phyloP scores from a whole-genome alignment of 306 rosid species.

The Castanopsis chinensis region DNA sequence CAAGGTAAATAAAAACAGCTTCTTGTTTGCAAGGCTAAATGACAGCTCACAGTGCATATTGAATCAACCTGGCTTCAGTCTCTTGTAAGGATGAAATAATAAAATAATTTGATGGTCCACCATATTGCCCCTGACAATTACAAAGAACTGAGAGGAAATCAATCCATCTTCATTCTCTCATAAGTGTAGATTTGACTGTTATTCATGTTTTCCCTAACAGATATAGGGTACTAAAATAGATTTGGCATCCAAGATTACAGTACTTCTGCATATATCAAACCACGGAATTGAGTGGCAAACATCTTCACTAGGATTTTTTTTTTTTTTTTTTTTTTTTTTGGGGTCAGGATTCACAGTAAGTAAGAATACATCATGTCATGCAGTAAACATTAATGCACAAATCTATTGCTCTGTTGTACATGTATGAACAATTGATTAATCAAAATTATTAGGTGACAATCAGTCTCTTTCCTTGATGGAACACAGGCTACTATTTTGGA shows the following conservation, averaged over 20 bases:
- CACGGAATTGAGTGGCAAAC: background rate
- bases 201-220: background rate
- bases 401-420: background rate
- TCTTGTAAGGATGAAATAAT: background rate
- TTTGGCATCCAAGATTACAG: background rate
- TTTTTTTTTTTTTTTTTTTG: background rate
- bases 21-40: background rate
- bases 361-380: background rate
- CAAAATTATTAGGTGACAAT: background rate
- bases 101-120: too few relatives aligned
- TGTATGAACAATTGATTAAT: background rate
- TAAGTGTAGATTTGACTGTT: background rate
- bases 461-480: background rate
- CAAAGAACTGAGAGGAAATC: background rate
- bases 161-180: background rate
- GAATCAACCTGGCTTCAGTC: background rate
- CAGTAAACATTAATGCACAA: background rate
- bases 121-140: too few relatives aligned
- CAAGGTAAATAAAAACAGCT: background rate
- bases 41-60: background rate
- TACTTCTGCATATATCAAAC: background rate
- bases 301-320: background rate
- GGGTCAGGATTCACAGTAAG: background rate
- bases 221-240: background rate
- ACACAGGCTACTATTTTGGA: background rate